Evolutionary conservation across 331 rosid species (phyloP).

Genomic region (Dryas integrifolia): DNA sequence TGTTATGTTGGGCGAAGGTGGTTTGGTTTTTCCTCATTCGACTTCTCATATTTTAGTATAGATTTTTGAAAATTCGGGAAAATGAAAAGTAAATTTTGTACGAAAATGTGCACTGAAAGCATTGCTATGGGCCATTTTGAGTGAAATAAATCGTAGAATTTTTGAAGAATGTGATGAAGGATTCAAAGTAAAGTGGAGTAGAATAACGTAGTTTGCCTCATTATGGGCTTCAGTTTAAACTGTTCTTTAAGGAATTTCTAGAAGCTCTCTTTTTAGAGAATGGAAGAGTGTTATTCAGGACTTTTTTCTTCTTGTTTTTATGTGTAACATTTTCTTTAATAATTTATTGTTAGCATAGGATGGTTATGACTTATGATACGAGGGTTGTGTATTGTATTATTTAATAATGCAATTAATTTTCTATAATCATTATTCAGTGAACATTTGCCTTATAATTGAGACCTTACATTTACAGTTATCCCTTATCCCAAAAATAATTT

Average conservation of each 20-base stretch:
- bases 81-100: not conserved
- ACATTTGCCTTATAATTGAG: not conserved
- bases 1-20: not conserved
- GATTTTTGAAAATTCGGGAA: not conserved
- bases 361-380: too few species aligned
- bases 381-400: too few species aligned
- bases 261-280: not conserved
- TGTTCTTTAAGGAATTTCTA: not conserved
- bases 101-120: too few species aligned
- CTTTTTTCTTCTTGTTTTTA: not conserved
- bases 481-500: constrained; percentile 21
- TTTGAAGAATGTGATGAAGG: too few species aligned
- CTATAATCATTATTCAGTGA: not conserved
- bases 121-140: too few species aligned
- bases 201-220: not conserved
- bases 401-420: too few species aligned
- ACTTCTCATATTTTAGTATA: not conserved
- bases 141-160: too few species aligned
- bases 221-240: not conserved
- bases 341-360: too few species aligned
- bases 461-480: constrained; percentile 13
- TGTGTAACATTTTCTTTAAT: not conserved
- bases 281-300: not conserved
- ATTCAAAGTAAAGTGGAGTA: not conserved
- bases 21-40: not conserved